Percentiles rank a stretch among this genome's conserved stretches.
phyloP scores from a whole-genome alignment of 177 flowering plant genomes.

The Telopea speciosissima region DNA sequence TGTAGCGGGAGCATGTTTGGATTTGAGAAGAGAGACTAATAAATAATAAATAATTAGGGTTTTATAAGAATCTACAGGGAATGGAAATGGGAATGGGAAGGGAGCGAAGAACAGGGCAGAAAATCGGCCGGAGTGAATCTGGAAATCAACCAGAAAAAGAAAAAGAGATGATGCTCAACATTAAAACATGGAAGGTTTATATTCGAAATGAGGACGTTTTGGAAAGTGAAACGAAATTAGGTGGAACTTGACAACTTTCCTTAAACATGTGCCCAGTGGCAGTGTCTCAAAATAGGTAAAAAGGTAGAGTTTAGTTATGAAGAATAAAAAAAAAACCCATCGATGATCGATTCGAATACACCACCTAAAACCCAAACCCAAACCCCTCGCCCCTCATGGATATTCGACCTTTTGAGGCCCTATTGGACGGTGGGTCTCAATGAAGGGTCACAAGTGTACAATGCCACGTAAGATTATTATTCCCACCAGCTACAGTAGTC shows the following conservation, averaged over 20 bases:
- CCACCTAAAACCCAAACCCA: no score
- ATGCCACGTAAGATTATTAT: no score
- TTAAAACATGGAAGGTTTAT: slow-evolving; percentile 13
- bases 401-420: no score
- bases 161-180: slow-evolving; percentile 12
- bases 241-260: slow-evolving; percentile 13
- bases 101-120: slow-evolving; percentile 6
- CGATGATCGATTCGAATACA: no score
- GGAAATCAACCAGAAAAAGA: slow-evolving; percentile 8
- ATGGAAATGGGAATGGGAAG: no score
- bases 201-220: slow-evolving; percentile 2
- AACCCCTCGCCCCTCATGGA: no score
- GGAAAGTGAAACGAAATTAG: slow-evolving; percentile 9
- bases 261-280: slow-evolving; percentile 1
- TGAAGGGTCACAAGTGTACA: no score
- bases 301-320: background rate
- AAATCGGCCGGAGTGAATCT: slow-evolving; percentile 16
- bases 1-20: no score
- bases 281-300: slow-evolving; percentile 14
- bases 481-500: no score
- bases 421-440: no score
- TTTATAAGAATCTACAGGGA: slow-evolving; percentile 5
- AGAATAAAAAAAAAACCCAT: background rate
- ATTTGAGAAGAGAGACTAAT: no score
- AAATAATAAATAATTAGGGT: no score